Percentiles rank a stretch among this genome's conserved stretches.
phyloP scores from a whole-genome alignment of 257 asterid genomes.

The Primulina eburnea region DNA sequence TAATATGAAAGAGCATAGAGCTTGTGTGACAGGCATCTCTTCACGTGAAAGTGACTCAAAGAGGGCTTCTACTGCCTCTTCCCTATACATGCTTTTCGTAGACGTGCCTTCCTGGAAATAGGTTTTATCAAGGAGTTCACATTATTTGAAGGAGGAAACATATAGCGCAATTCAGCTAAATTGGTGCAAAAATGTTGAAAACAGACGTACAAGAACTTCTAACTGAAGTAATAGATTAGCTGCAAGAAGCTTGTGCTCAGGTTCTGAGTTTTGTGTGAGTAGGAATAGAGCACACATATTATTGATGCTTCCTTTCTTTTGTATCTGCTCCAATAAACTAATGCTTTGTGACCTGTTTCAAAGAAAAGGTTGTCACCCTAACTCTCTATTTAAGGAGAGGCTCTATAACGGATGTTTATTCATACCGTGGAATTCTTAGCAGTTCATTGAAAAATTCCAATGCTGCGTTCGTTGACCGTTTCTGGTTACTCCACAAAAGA shows the following conservation, averaged over 20 bases:
- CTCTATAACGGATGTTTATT: background rate
- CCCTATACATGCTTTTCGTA: conserved; percentile 38
- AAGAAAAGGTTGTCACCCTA: conserved; percentile 14
- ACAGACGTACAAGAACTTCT: conserved; percentile 60
- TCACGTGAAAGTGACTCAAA: conserved; percentile 53
- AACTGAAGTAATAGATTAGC: conserved; percentile 79
- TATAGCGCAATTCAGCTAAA: background rate
- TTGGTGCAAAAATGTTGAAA: background rate
- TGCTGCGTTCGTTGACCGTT: conserved; percentile 51
- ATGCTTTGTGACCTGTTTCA: conserved; percentile 59
- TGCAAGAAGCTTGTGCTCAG: conserved; percentile 66
- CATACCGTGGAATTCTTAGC: conserved; percentile 68
- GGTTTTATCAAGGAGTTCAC: background rate
- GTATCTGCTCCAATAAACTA: conserved; percentile 63
- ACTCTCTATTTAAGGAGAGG: background rate
- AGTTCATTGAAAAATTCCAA: conserved; percentile 75
- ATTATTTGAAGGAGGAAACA: background rate
- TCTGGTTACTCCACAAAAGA: conserved; percentile 72
- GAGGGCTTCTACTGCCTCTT: conserved; percentile 61
- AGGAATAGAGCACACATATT: conserved; percentile 50
- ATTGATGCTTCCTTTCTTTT: conserved; percentile 54
- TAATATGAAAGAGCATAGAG: conserved; percentile 60
- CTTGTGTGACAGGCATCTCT: conserved; percentile 42
- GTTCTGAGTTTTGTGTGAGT: conserved; percentile 57
- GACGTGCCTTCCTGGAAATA: conserved; percentile 66